These are phyloP conservation scores for Saturnispora saitoi DNA, from an alignment of 805 yeast genomes.

Conservation along the genomic window DNA sequence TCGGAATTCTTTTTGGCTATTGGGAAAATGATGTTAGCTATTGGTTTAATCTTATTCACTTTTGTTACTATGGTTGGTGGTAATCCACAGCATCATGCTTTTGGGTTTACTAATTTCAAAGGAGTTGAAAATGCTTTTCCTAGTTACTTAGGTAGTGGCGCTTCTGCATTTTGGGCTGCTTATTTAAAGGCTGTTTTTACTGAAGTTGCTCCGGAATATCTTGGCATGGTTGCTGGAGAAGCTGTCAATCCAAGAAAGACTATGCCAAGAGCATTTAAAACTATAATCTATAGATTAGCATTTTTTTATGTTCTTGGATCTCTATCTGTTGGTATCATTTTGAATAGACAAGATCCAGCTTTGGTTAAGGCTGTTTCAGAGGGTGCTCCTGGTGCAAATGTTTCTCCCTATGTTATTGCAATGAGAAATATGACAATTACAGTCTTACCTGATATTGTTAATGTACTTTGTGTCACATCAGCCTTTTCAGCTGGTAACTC, in stretches of 20 bases:
- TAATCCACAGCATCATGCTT: constrained; percentile 53
- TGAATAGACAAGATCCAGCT: constrained; percentile 59
- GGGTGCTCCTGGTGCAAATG: constrained; percentile 67
- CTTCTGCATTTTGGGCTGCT: constrained; percentile 62
- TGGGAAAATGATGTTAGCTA: constrained; percentile 62
- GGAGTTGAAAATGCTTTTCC: constrained; percentile 38
- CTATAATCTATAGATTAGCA: constrained; percentile 60
- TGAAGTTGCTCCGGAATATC: constrained; percentile 74
- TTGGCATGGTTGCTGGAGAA: constrained; percentile 82
- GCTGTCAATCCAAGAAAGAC: constrained; percentile 50
- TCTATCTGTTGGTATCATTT: constrained; percentile 67
- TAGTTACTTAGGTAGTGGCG: constrained; percentile 44
- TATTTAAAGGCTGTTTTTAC: constrained; percentile 67
- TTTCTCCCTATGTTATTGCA: constrained; percentile 78
- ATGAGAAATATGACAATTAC: constrained; percentile 62
- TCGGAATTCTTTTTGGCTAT: constrained; percentile 72
- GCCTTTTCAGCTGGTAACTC: constrained; percentile 84
- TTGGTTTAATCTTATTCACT: constrained; percentile 70
- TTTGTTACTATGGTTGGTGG: constrained; percentile 84
- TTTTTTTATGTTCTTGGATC: constrained; percentile 68
- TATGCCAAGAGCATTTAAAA: constrained; percentile 71
- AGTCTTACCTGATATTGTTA: constrained; percentile 68
- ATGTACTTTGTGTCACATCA: constrained; percentile 64
- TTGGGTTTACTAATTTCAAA: constrained; percentile 23
- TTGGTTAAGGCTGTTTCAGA: constrained; percentile 48